phyloP scores from a whole-genome alignment of 371 early-diverging fungal genomes.

The Neoconidiobolus thromboides region DNA sequence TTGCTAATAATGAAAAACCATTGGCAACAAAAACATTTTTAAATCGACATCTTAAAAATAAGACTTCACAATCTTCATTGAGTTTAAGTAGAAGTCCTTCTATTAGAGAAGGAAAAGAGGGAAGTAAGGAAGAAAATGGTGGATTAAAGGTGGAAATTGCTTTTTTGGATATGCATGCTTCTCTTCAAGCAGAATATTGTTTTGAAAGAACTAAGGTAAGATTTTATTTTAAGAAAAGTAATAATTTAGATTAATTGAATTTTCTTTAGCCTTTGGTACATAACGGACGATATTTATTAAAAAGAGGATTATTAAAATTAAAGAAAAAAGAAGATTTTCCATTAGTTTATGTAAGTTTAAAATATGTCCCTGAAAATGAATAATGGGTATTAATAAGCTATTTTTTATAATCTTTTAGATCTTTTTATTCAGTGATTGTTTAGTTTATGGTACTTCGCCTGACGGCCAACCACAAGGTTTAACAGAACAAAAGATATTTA shows the following conservation, averaged over 20 bases:
- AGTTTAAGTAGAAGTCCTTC: background rate
- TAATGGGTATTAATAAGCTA: background rate
- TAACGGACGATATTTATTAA: slow-evolving; percentile 2
- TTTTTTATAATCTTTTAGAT: background rate
- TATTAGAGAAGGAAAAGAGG: background rate
- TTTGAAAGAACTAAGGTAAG: slow-evolving; percentile 1
- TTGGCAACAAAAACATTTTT: slow-evolving; percentile 1
- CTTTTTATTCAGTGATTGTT: slow-evolving; percentile 5
- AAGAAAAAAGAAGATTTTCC: background rate
- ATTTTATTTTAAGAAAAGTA: background rate
- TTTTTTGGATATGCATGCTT: slow-evolving; percentile 1
- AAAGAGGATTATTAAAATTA: background rate
- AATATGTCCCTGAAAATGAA: no score
- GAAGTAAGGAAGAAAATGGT: background rate
- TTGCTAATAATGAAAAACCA: background rate
- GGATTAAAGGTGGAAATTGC: background rate
- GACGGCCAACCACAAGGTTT: background rate
- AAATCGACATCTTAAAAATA: background rate
- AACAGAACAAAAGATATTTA: background rate
- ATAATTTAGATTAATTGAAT: background rate
- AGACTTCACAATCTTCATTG: background rate
- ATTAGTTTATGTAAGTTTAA: background rate
- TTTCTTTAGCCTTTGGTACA: background rate
- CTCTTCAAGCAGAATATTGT: background rate
- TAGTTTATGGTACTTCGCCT: background rate